These are phyloP conservation scores for Diaporthe capsici DNA, from an alignment of 2,329 filamentous ascomycete genomes.

Conservation along the genomic window DNA sequence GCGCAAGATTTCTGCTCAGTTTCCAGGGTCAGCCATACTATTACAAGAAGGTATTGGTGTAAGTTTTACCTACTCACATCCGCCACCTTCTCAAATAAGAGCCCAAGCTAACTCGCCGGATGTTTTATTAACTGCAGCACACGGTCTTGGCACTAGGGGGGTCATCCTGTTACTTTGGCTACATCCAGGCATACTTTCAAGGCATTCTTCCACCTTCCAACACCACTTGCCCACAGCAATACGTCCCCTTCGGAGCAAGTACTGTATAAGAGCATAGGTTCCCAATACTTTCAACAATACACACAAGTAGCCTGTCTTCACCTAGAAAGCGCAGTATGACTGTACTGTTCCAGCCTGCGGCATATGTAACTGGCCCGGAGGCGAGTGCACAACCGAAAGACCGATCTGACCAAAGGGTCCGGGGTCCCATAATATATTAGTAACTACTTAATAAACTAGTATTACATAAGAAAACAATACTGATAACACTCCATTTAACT, in stretches of 20 bases:
- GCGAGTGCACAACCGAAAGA: too few relatives aligned
- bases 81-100: constrained; percentile 1
- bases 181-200: neutral
- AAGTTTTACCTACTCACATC: neutral
- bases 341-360: too few relatives aligned
- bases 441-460: too few relatives aligned
- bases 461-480: too few relatives aligned
- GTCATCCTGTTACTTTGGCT: neutral
- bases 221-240: constrained; percentile 5
- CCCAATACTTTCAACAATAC: neutral
- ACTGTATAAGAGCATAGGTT: neutral
- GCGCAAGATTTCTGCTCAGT: neutral
- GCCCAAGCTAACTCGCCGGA: neutral
- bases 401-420: too few relatives aligned
- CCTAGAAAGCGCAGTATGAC: too few relatives aligned
- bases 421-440: too few relatives aligned
- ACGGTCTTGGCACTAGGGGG: neutral
- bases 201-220: constrained; percentile 2
- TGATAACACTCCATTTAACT: too few relatives aligned
- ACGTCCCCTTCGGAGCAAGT: neutral
- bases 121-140: neutral
- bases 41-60: neutral
- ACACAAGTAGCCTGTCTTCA: neutral
- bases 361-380: too few relatives aligned
- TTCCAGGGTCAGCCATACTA: neutral